These are phyloP conservation scores for Podaxis sp. DNA, from an alignment of 768 basidiomycete species.

Conservation along the genomic window DNA sequence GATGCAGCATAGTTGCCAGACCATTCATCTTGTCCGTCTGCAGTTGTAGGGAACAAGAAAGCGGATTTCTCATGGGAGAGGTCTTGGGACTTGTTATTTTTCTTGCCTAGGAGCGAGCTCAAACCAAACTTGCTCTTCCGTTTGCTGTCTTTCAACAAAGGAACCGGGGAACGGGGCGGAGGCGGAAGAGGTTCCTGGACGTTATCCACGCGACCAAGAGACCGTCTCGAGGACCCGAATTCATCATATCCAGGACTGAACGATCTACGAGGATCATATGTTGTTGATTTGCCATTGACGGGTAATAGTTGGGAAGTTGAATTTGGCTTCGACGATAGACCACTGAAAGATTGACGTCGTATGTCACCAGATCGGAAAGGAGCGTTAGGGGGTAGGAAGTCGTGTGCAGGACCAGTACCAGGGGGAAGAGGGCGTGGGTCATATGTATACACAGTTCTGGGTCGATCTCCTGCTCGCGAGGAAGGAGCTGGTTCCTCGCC, in stretches of 20 bases:
- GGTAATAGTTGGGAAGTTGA: slow-evolving; percentile 53
- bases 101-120: slow-evolving; percentile 63
- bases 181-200: slow-evolving; percentile 28
- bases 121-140: slow-evolving; percentile 77
- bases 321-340: slow-evolving; percentile 58
- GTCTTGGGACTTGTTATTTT: slow-evolving; percentile 31
- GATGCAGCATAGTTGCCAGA: slow-evolving; percentile 41
- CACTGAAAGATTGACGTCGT: slow-evolving; percentile 78
- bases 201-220: slow-evolving; percentile 47
- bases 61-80: slow-evolving; percentile 12
- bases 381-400: slow-evolving; percentile 61
- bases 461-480: slow-evolving; percentile 48
- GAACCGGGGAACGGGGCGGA: slow-evolving; percentile 28
- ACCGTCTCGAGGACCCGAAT: slow-evolving; percentile 68
- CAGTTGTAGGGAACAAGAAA: slow-evolving; percentile 10
- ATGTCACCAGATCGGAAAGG: slow-evolving; percentile 58
- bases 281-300: slow-evolving; percentile 28
- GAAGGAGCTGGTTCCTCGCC: slow-evolving; percentile 42
- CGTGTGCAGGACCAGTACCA: slow-evolving; percentile 43
- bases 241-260: slow-evolving; percentile 60
- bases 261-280: slow-evolving; percentile 34
- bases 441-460: slow-evolving; percentile 65
- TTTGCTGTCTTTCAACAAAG: slow-evolving; percentile 41
- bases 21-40: slow-evolving; percentile 13
- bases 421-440: slow-evolving; percentile 52